Percentiles rank a stretch among this genome's conserved stretches.
phyloP scores from a whole-genome alignment of 129 eudicot species.

The Cynara cardunculus region DNA sequence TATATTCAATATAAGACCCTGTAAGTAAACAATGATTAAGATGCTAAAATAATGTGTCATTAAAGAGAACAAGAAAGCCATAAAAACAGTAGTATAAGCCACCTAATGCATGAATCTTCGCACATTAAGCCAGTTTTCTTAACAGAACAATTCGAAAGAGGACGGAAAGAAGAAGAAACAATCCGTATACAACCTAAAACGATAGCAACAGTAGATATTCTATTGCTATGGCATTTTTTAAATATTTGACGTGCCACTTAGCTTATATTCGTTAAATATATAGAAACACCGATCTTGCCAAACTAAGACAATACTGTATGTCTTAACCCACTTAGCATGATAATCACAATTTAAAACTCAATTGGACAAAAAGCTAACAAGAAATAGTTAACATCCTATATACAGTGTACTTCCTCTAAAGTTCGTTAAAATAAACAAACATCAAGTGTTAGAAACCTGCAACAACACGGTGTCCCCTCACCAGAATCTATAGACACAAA shows the following conservation, averaged over 20 bases:
- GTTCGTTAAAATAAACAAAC: background rate
- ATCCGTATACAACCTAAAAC: background rate
- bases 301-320: slow-evolving; percentile 2
- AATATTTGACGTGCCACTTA: background rate
- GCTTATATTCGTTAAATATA: background rate
- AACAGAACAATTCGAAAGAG: background rate
- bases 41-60: background rate
- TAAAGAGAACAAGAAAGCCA: slow-evolving; percentile 8
- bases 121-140: background rate
- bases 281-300: background rate
- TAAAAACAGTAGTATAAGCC: slow-evolving; percentile 9
- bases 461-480: slow-evolving; percentile 2
- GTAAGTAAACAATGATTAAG: slow-evolving; percentile 10
- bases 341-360: slow-evolving; percentile 5
- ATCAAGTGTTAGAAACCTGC: background rate
- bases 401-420: background rate
- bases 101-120: slow-evolving; percentile 7
- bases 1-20: slow-evolving; percentile 1
- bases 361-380: background rate
- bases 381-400: background rate
- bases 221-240: background rate
- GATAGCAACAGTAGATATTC: background rate
- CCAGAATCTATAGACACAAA: slow-evolving; percentile 2
- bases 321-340: background rate
- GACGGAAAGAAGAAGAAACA: slow-evolving; percentile 6